Percentiles rank a stretch among this genome's conserved stretches.
Evolutionary conservation across 495 filamentous ascomycete species (phyloP).

Genomic region (Penicillium soppii): DNA sequence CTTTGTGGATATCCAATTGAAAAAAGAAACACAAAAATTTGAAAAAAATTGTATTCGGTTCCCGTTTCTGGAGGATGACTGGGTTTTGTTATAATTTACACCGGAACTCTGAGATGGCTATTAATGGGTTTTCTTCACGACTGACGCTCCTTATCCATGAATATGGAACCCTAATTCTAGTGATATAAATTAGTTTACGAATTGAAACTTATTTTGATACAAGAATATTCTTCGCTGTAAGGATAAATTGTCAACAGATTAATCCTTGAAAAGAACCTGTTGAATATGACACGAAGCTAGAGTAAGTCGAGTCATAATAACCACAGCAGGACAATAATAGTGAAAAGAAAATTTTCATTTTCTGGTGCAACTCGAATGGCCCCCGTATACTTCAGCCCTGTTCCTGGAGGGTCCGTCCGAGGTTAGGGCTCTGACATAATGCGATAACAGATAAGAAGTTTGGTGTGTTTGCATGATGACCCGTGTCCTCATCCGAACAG

Average conservation of each 20-base stretch:
- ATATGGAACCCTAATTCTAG: conserved; percentile 6
- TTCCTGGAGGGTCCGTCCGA: background rate
- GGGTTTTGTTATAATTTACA: conserved; percentile 5
- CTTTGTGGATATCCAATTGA: background rate
- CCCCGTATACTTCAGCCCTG: background rate
- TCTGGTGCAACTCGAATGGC: no score
- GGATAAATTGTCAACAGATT: background rate
- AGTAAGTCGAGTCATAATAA: no score
- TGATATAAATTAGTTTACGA: background rate
- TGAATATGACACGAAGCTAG: no score
- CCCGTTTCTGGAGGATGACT: conserved; percentile 1
- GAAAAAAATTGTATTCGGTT: conserved; percentile 14
- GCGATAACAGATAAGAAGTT: background rate
- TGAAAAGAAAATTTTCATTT: no score
- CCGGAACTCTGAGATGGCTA: conserved; percentile 4
- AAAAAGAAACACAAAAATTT: background rate
- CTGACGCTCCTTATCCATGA: conserved; percentile 9
- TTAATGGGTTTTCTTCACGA: conserved; percentile 8
- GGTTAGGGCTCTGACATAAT: conserved; percentile 19
- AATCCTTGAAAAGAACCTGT: background rate
- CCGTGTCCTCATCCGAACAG: conserved; percentile 28
- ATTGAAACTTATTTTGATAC: background rate
- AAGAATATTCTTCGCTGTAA: background rate
- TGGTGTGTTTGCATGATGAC: conserved; percentile 18
- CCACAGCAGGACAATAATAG: no score